Conservation (phyloP, 352 stramenopile genomes). For the Phytophthora pini region DNA sequence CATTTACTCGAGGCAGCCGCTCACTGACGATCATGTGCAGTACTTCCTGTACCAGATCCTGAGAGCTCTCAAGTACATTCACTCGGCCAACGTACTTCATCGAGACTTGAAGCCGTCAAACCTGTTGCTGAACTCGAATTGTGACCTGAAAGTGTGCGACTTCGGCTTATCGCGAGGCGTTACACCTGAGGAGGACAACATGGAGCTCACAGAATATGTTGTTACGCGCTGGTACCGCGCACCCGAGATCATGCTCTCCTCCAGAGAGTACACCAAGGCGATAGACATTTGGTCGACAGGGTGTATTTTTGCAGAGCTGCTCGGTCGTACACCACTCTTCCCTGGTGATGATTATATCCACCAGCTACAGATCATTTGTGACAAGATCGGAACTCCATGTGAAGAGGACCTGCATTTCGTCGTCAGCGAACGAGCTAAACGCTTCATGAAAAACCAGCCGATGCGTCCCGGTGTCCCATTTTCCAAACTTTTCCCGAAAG, state of each 20-base stretch:
- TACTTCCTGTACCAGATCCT: conserved; percentile 98
- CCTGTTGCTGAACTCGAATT: conserved; percentile 95
- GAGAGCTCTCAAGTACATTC: conserved; percentile 94
- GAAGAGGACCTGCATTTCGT: conserved; percentile 93
- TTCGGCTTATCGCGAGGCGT: conserved; percentile 91
- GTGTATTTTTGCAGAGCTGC: conserved; percentile 95
- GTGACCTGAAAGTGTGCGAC: conserved; percentile 93
- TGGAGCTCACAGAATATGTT: conserved; percentile 93
- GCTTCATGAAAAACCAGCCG: conserved; percentile 89
- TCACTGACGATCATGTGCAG: conserved; percentile 94
- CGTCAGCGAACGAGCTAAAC: conserved; percentile 88
- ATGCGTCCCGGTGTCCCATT: conserved; percentile 77
- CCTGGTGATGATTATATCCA: conserved; percentile 99
- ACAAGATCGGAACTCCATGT: conserved; percentile 89
- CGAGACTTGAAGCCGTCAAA: conserved; percentile 98
- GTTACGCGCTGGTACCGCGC: conserved; percentile 95
- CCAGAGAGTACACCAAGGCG: conserved; percentile 96
- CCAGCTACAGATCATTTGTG: conserved; percentile 97
- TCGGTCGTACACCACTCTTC: conserved; percentile 92
- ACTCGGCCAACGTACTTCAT: conserved; percentile 95
- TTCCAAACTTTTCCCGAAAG: conserved; percentile 74
- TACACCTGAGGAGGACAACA: conserved; percentile 86
- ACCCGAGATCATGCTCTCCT: conserved; percentile 97
- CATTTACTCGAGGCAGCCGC: conserved; percentile 95
- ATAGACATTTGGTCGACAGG: conserved; percentile 97